Base-by-base conservation (phyloP, 164 flowering plant genomes). In the Protea cynaroides region DNA sequence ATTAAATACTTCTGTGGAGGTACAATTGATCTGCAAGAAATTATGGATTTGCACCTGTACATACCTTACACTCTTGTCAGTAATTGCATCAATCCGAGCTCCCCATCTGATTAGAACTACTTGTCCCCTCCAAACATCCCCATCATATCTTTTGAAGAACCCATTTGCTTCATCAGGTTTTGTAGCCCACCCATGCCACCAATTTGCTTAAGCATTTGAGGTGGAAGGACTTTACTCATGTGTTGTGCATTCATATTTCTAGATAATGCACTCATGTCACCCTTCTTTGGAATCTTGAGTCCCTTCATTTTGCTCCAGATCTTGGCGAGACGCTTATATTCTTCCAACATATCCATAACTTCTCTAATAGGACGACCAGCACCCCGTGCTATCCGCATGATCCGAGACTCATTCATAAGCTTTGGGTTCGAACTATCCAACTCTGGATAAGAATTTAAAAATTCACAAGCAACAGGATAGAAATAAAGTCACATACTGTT, bases 291-390 rank as follows among this genome's bases (percentile, higher is more conserved):
- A 29, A 92, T 89, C 81, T 94, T 91, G 25, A 94, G 86, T 15
- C 98, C 97, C 74, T 94, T 94, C 98, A 89, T 94, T 79, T 88
- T 92, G 81, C 95, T 80, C 93, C 97, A 94, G 22, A 89, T 74
- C 82, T 91, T 91, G 38, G 97, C 97, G 37, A 94, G 90, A 10
- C 97, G 81, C 74, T 92, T 94, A 78, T 89, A 94, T 77, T 94
- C 99, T 74, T 94, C 99, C 63, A 91, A 54, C 97, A 94, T 92
- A 23, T 91, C 99, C 87, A 81, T 79, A 9, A 94, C 96, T 56
- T 94, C 96, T 54, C 74, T 70, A 2, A 84, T 50, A 0, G 69
- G 82, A 7, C 92, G 90, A 25, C 99, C 99, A 7, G 94, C 77
- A 24, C 97, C 99, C 61, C 99, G 74, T 24, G 97, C 98, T 73